Evolutionary conservation across 2,329 filamentous ascomycete species (phyloP), one percentile per base, ranked within the genome.

Genomic region (Cladophialophora bantiana): DNA sequence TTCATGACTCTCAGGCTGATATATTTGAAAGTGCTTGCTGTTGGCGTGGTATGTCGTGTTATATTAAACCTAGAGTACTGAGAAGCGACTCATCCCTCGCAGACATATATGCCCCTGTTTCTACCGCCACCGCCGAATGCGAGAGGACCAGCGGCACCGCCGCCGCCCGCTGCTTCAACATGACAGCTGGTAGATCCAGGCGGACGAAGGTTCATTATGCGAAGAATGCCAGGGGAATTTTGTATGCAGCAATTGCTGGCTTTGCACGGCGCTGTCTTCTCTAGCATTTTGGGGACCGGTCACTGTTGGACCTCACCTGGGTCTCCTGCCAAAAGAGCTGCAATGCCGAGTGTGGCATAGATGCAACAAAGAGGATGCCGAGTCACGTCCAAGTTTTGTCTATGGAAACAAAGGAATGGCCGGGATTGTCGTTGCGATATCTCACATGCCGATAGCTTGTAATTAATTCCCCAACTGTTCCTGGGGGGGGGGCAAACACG

Each of bases 51-150:
- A 82, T 72, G 80, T 78, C 61, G 26, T 59, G 58, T 36, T 62
- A 26, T 7, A 36, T 64, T 13, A 10, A 54, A 26, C 7, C 57
- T 34, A 10, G 4, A 10, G 42, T 18, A 9, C 45, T 36, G 40
- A 45, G 18, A 13, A 36, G 36, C 32, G 32, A 61, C 59, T 53
- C 18, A 60, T 26, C n/a, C n/a, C 4, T 34, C 9, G 12, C 68
- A 83, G 86, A 84, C 85, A 52, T 90, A 90, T 73, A 84, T 90
- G 77, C 87, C 87, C 15, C 79, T 90, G 59, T 89, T 90, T 77
- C 75, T 90, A 64, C 88, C 88, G 58, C 85, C 87, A 12, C 76
- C 82, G 54, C 77, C 79, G 35, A 76, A 71, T 38, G 45, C 59
- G 53, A 55, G 66, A 36, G 71, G 70, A 45, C 79, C 75, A 20